phyloP scores from a whole-genome alignment of 805 yeast species.

The Candida lessepsii region DNA sequence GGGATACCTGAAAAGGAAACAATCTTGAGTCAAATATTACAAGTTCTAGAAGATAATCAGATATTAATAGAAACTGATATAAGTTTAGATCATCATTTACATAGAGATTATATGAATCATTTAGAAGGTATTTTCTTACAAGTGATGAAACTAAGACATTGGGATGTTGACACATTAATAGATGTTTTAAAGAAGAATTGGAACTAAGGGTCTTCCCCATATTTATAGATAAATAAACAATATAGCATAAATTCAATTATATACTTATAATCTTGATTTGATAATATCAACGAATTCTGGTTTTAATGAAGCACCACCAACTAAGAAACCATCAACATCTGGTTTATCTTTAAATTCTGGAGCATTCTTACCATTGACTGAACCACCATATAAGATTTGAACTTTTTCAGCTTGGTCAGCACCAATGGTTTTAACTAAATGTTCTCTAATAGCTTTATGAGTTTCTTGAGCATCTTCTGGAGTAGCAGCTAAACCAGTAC shows the following conservation, averaged over 20 bases:
- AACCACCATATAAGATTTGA: conserved; percentile 98
- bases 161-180: conserved; percentile 12
- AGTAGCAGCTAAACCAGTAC: conserved; percentile 98
- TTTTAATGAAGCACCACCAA: conserved; percentile 98
- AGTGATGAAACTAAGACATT: conserved; percentile 14
- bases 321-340: conserved; percentile 98
- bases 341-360: conserved; percentile 83
- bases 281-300: conserved; percentile 96
- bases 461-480: conserved; percentile 97
- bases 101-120: conserved; percentile 21
- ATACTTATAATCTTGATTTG: conserved; percentile 73
- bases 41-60: conserved; percentile 20
- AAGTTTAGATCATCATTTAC: conserved; percentile 26
- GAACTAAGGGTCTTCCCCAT: too few species aligned
- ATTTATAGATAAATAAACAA: not conserved
- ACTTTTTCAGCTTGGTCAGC: conserved; percentile 68
- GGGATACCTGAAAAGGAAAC: conserved; percentile 30
- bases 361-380: conserved; percentile 94
- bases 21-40: conserved; percentile 19
- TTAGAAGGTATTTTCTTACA: conserved; percentile 22
- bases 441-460: conserved; percentile 84
- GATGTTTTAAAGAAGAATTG: conserved; percentile 6
- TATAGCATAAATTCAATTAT: not conserved
- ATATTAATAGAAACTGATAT: conserved; percentile 38
- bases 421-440: conserved; percentile 76